These are phyloP conservation scores for Agaricus subrufescens DNA, from an alignment of 768 basidiomycete genomes.

Conservation along the genomic window DNA sequence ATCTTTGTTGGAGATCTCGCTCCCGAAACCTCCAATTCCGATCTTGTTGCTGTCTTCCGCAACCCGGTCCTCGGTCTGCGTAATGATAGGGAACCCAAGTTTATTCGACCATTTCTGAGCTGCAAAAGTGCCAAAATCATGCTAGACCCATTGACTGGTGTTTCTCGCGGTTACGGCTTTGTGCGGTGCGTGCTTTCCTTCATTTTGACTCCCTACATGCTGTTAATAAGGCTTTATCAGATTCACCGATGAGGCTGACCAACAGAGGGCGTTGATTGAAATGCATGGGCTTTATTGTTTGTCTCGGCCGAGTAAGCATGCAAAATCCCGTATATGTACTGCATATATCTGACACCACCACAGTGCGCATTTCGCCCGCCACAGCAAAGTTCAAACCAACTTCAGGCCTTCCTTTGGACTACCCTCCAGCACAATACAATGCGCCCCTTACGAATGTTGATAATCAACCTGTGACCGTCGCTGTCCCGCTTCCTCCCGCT, in stretches of 20 bases:
- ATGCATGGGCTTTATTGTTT: slow-evolving; percentile 91
- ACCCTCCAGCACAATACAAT: slow-evolving; percentile 44
- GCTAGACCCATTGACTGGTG: slow-evolving; percentile 86
- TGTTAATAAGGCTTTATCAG: slow-evolving; percentile 30
- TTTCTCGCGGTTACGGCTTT: slow-evolving; percentile 89
- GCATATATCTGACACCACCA: slow-evolving; percentile 23
- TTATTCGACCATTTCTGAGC: slow-evolving; percentile 83
- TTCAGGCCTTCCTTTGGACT: slow-evolving; percentile 34
- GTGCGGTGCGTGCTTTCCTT: slow-evolving; percentile 55
- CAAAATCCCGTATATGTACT: slow-evolving; percentile 3
- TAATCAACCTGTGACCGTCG: slow-evolving; percentile 37
- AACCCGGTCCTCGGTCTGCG: slow-evolving; percentile 84
- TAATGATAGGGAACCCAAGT: slow-evolving; percentile 83
- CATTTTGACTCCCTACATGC: slow-evolving; percentile 4
- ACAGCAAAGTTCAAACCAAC: slow-evolving; percentile 82
- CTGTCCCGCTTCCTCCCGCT: slow-evolving; percentile 42
- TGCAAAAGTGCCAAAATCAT: slow-evolving; percentile 97
- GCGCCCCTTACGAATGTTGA: slow-evolving; percentile 28
- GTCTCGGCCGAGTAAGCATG: slow-evolving; percentile 74
- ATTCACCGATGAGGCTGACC: slow-evolving; percentile 85
- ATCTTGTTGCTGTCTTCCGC: slow-evolving; percentile 89
- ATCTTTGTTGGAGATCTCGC: slow-evolving; percentile 95
- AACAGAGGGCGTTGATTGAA: slow-evolving; percentile 84
- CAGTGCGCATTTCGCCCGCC: slow-evolving; percentile 89
- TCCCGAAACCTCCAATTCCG: slow-evolving; percentile 91